Base-by-base conservation (phyloP, 2,329 filamentous ascomycete genomes). In the Nemania serpens region DNA sequence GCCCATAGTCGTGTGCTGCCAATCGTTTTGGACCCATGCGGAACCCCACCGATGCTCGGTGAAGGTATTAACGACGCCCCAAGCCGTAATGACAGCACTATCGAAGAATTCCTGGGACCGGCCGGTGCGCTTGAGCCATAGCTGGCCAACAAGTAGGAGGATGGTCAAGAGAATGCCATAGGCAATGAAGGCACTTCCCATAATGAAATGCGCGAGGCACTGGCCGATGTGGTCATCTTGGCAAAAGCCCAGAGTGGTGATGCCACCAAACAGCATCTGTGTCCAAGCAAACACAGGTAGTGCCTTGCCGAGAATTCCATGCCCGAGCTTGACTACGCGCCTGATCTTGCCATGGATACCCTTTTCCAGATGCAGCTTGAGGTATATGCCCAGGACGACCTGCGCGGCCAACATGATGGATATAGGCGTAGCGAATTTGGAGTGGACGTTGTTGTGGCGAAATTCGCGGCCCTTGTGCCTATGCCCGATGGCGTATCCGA, bases 1-100 rank as follows among this genome's bases (percentile, higher is more conserved):
- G n/a, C 95, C 95, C 94, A 99, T 98, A n/a, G 91, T 91, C 0
- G 95, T 99, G 76, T 99, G 95, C 75, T 99, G 94, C 78, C 97
- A 87, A 75, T 99, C 95, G 72, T 97, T 98, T 76, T 86, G 87
- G 54, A 90, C 92, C 95, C 95, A 99, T 0, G 86, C 84, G 1
- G 82, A 82, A 56, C 95, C 95, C 95, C 95, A 99, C 54, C 90
- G 87, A 74, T 99, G 95, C 76, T 98, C 95, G 17, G 95, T 99
- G 69, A 99, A 98, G 9, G 95, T 98, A 76, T 98, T 99, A 77
- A 99, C 89, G 73, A 92, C 96, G 36, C 94, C 95, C 95, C 95
- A 99, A 0, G 90, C 88, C 1, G 93, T 91, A 72, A 99, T 98
- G 68, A 97, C 84, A 51, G 89, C 78, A 63, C 90, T 95, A 76